Conservation (phyloP, 2,329 filamentous ascomycete genomes). For the Leptosphaerulina australis region DNA sequence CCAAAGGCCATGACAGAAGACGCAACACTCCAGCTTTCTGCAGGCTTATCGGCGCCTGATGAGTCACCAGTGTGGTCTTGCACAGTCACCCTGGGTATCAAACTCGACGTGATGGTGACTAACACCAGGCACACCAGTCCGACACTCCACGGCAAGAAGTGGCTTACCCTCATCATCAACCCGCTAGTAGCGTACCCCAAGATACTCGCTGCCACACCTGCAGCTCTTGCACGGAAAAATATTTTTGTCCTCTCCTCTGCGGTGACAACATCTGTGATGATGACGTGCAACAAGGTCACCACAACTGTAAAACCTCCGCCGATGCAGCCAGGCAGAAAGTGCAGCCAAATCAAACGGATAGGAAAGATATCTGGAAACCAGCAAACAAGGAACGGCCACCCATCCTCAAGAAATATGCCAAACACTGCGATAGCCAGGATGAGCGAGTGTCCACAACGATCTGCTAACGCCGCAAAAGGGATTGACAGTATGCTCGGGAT, state of each 20-base stretch:
- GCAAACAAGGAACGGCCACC: slow-evolving; percentile 21
- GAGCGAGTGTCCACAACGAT: slow-evolving; percentile 23
- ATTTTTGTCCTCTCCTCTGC: slow-evolving; percentile 22
- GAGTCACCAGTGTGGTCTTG: background rate
- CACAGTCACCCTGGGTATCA: slow-evolving; percentile 18
- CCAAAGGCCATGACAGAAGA: slow-evolving; percentile 1
- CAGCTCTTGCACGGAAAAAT: slow-evolving; percentile 25
- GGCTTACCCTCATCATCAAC: slow-evolving; percentile 14
- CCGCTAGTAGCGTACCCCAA: slow-evolving; percentile 25
- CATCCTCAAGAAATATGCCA: slow-evolving; percentile 23
- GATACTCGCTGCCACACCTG: slow-evolving; percentile 24
- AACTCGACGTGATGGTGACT: slow-evolving; percentile 8
- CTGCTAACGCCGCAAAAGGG: slow-evolving; percentile 28
- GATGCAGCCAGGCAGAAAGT: slow-evolving; percentile 22
- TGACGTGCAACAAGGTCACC: slow-evolving; percentile 26
- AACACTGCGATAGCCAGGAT: slow-evolving; percentile 26
- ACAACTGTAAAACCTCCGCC: slow-evolving; percentile 26
- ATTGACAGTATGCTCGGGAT: slow-evolving; percentile 28
- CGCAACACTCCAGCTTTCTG: background rate
- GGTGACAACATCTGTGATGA: slow-evolving; percentile 24
- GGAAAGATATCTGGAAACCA: slow-evolving; percentile 24
- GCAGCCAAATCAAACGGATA: slow-evolving; percentile 26
- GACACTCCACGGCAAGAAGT: slow-evolving; percentile 22
- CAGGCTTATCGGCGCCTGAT: background rate
- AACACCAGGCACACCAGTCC: slow-evolving; percentile 14